Base-by-base conservation (phyloP, 257 asterid genomes). In the Solanum sitiens region DNA sequence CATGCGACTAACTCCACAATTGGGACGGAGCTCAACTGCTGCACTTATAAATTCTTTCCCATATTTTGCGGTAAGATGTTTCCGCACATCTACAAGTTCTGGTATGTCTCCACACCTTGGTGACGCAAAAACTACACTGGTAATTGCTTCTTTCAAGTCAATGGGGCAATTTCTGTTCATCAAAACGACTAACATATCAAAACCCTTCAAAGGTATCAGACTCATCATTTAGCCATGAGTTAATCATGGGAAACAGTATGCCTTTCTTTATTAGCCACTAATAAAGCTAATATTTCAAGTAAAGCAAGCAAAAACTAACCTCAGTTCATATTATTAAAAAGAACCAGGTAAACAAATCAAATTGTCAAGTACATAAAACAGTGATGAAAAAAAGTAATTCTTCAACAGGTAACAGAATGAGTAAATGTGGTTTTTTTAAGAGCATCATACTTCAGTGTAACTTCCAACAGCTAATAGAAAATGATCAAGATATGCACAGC, bases 21-120 rank as follows among this genome's bases (percentile, higher is more conserved):
- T 91, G 11, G 99, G 99, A 77, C 98, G 98, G 88, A 97, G 92
- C 88, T 97, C 99, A 88, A 91, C 87, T 83, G 99, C 99, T 53
- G 98, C 94, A 87, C 92, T 85, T 13, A 92, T 92, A 87, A 97
- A 96, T 44, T 96, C 99, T 87, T 96, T 97, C 75, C 99, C 99
- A 90, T 97, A 97, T 89, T 97, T 97, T 40, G 95, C 93, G 8
- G 93, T 91, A 83, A 97, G 89, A 16, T 93, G 98, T 91, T 96
- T 97, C 93, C 92, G 91, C 40, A 90, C 93, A 84, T 97, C 99
- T 83, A 89, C 76, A 90, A 97, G 98, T 91, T 97, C 99, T 42
- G 98, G 96, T 88, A 97, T 91, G 88, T 97, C 99, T 87, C 98
- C 99, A 87, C 99, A 97, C 92, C 99, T 93, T 85, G 98, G 98